These are phyloP conservation scores for Nemania sp. DNA, from an alignment of 2,329 filamentous ascomycete species.

Conservation along the genomic window DNA sequence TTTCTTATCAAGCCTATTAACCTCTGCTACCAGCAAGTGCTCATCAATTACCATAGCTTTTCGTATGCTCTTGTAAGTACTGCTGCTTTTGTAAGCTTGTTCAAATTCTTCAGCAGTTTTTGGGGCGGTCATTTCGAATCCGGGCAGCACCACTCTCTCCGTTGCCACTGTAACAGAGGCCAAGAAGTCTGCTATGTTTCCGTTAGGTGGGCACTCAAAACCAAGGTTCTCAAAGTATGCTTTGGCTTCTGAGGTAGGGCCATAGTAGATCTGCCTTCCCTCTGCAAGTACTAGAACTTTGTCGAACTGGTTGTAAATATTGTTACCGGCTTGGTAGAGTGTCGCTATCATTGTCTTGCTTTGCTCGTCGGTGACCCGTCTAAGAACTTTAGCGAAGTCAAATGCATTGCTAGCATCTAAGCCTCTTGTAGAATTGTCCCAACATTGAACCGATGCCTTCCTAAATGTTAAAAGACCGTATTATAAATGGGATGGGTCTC, in stretches of 20 bases:
- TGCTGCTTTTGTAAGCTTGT: too few species aligned
- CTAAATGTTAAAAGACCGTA: slow-evolving; percentile 52
- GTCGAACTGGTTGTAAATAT: slow-evolving; percentile 69
- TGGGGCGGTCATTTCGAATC: slow-evolving; percentile 69
- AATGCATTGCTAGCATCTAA: slow-evolving; percentile 74
- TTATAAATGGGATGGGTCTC: neutral
- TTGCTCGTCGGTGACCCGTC: slow-evolving; percentile 45
- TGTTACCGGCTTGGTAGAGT: slow-evolving; percentile 72
- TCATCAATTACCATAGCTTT: slow-evolving; percentile 56
- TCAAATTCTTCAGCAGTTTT: slow-evolving; percentile 45
- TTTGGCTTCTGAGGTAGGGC: slow-evolving; percentile 71
- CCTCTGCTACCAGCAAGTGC: slow-evolving; percentile 55
- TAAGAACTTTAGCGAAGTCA: slow-evolving; percentile 73
- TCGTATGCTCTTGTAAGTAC: too few species aligned
- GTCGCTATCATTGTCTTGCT: slow-evolving; percentile 67
- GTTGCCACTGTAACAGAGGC: slow-evolving; percentile 77
- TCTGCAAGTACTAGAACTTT: slow-evolving; percentile 76
- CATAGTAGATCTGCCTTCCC: slow-evolving; percentile 79
- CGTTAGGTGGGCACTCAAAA: slow-evolving; percentile 76
- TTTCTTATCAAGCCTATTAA: slow-evolving; percentile 49
- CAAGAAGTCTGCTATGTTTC: slow-evolving; percentile 80
- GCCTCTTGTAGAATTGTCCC: slow-evolving; percentile 77
- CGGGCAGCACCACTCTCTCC: slow-evolving; percentile 66
- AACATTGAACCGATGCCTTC: slow-evolving; percentile 73
- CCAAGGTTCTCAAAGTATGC: slow-evolving; percentile 78